Conservation (phyloP, 345 rosid genomes). For the Laguncularia racemosa region DNA sequence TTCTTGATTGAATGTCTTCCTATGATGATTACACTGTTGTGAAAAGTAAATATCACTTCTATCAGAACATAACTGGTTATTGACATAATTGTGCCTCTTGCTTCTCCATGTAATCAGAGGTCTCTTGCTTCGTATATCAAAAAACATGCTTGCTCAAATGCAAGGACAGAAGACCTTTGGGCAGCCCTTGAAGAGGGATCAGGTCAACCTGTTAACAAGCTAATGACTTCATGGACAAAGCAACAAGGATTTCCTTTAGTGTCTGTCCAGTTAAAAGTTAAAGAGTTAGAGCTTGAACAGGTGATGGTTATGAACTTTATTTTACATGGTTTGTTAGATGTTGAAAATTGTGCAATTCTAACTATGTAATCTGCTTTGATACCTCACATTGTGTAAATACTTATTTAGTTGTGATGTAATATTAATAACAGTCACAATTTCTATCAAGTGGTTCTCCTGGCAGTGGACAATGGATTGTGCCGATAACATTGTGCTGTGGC, state of each 20-base stretch:
- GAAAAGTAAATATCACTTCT: too few species aligned
- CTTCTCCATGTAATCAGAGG: conserved; percentile 36
- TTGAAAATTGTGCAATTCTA: too few species aligned
- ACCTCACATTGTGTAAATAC: too few species aligned
- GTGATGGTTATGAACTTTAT: conserved; percentile 30
- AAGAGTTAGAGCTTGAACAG: conserved; percentile 87
- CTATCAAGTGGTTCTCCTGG: conserved; percentile 72
- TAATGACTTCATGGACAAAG: conserved; percentile 93
- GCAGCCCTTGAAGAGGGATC: conserved; percentile 83
- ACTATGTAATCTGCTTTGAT: too few species aligned
- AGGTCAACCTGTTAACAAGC: conserved; percentile 82
- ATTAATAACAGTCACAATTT: conserved; percentile 62
- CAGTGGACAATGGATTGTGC: conserved; percentile 96
- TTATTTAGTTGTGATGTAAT: not conserved
- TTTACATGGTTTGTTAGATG: too few species aligned
- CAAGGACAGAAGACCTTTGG: conserved; percentile 94
- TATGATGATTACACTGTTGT: too few species aligned
- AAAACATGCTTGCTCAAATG: conserved; percentile 68
- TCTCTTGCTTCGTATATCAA: conserved; percentile 88
- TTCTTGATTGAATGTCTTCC: too few species aligned
- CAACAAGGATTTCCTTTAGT: conserved; percentile 90
- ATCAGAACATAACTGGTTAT: too few species aligned
- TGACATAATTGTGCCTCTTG: not conserved
- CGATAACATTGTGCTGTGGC: conserved; percentile 70
- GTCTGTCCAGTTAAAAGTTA: conserved; percentile 57